Percentiles rank a stretch among this genome's conserved stretches.
Conservation (phyloP, 805 yeast species). For the Saturnispora quitensis region DNA sequence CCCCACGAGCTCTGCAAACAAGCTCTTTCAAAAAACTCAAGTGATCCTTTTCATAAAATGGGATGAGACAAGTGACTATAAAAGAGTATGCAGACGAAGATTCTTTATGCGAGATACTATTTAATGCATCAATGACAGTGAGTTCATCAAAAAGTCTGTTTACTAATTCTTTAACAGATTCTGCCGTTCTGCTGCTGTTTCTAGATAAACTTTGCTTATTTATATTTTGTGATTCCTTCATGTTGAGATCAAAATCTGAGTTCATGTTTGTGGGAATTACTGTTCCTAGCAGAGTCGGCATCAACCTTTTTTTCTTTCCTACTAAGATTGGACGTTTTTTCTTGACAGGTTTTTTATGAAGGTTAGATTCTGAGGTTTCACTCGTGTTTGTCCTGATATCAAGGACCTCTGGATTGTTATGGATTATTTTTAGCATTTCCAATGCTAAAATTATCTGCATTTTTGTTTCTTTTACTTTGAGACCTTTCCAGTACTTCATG, state of each 20-base stretch:
- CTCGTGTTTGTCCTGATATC: background rate
- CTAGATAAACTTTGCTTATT: background rate
- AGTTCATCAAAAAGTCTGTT: conserved; percentile 22
- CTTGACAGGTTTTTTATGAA: background rate
- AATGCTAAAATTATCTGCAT: conserved; percentile 23
- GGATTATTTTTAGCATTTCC: conserved; percentile 20
- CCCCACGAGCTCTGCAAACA: conserved; percentile 24
- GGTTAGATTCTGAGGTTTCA: background rate
- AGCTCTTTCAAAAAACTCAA: conserved; percentile 20
- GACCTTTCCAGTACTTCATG: conserved; percentile 5
- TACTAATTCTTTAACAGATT: conserved; percentile 13
- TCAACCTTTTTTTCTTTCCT: conserved; percentile 25
- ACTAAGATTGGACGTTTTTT: conserved; percentile 12
- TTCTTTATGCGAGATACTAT: conserved; percentile 20
- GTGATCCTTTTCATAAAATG: conserved; percentile 24
- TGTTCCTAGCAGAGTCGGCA: conserved; percentile 28
- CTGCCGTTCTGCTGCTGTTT: background rate
- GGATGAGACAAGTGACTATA: conserved; percentile 22
- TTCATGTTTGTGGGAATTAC: conserved; percentile 17
- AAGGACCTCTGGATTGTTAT: background rate
- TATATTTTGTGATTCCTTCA: background rate
- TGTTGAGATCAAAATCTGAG: conserved; percentile 24
- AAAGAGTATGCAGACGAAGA: conserved; percentile 23
- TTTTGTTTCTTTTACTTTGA: conserved; percentile 23
- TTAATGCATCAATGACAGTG: conserved; percentile 27